Evolutionary conservation across 208 protist genomes (phyloP).

Genomic region (Wallacemonas collosoma): DNA sequence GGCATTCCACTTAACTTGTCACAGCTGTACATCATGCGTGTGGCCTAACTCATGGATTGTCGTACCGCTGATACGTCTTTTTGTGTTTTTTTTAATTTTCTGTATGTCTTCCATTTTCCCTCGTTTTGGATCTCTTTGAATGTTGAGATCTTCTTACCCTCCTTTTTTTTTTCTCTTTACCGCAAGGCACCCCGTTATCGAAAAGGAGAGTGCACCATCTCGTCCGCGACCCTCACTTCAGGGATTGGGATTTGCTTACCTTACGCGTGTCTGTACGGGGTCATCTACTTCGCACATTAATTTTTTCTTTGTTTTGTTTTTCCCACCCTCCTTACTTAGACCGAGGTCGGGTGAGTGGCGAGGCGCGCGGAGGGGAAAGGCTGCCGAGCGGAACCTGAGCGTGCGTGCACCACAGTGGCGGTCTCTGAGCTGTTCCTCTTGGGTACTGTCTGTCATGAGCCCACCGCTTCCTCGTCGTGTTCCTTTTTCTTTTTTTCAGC

Average conservation of each 20-base stretch:
- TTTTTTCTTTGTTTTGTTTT: slow-evolving; percentile 16
- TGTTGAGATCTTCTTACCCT: background rate
- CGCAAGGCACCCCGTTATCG: background rate
- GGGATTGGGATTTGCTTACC: background rate
- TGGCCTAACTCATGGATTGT: background rate
- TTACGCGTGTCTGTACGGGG: background rate
- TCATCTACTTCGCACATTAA: background rate
- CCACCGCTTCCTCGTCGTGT: too few species aligned
- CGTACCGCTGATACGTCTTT: background rate
- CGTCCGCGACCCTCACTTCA: background rate
- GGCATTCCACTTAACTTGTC: slow-evolving; percentile 9
- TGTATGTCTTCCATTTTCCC: slow-evolving; percentile 16
- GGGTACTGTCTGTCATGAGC: too few species aligned
- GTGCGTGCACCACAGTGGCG: too few species aligned
- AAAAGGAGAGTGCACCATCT: background rate
- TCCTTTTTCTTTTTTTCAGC: too few species aligned
- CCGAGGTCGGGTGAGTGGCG: background rate
- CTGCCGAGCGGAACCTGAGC: too few species aligned
- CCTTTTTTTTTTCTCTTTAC: slow-evolving; percentile 12
- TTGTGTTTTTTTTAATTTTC: slow-evolving; percentile 12
- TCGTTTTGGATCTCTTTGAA: slow-evolving; percentile 14
- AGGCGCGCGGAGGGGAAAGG: background rate
- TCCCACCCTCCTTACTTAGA: background rate
- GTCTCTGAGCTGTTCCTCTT: too few species aligned
- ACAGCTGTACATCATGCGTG: slow-evolving; percentile 16